A percentile compares a stretch with the other conserved stretches of the same genome.
These are phyloP conservation scores for Colletotrichum agaves DNA, from an alignment of 2,329 filamentous ascomycete species.

Conservation along the genomic window DNA sequence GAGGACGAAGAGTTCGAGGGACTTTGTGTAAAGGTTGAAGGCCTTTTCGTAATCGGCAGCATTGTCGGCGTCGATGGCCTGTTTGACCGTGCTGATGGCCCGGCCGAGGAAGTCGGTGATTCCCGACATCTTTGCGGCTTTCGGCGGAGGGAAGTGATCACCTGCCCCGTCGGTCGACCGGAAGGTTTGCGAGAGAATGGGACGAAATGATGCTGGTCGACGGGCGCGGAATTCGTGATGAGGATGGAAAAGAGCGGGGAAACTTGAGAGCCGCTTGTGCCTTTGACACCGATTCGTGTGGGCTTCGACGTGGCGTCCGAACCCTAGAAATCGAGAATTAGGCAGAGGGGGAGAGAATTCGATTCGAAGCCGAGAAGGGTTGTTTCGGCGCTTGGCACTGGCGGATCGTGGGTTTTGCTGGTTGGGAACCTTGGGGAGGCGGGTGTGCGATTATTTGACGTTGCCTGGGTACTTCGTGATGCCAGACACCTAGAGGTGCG, in stretches of 20 bases:
- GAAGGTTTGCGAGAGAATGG: too few species aligned
- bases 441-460: conserved; percentile 34
- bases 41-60: conserved; percentile 97
- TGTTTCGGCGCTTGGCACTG: conserved; percentile 28
- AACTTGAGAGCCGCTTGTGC: conserved; percentile 18
- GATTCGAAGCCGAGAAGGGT: conserved; percentile 2
- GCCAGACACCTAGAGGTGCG: conserved; percentile 25
- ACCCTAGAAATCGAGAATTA: not conserved
- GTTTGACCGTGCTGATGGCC: conserved; percentile 96
- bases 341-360: conserved; percentile 11
- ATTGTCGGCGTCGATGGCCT: conserved; percentile 96
- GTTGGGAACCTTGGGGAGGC: conserved; percentile 21
- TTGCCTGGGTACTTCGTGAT: conserved; percentile 37
- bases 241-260: conserved; percentile 32
- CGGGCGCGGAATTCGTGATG: conserved; percentile 2
- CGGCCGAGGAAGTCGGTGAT: conserved; percentile 97
- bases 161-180: too few species aligned
- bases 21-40: conserved; percentile 94
- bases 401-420: conserved; percentile 6
- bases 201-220: not conserved
- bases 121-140: conserved; percentile 72
- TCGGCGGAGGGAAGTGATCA: too few species aligned
- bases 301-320: too few species aligned
- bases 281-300: not conserved
- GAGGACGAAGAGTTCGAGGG: conserved; percentile 98